These are phyloP conservation scores for Naumovozyma castellii DNA, from an alignment of 805 yeast genomes.

Conservation along the genomic window DNA sequence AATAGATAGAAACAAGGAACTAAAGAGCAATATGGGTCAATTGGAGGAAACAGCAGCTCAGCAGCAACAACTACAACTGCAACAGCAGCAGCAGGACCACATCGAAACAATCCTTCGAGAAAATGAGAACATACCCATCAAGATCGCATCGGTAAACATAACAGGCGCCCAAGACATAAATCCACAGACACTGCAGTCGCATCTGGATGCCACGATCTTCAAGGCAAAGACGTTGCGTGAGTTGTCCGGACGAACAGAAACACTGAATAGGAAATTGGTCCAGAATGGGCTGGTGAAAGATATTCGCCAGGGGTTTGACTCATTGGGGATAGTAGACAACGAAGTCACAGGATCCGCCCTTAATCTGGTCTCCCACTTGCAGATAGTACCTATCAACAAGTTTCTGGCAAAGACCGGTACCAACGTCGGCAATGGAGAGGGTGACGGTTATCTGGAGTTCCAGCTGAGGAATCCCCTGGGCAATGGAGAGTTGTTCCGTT, in stretches of 20 bases:
- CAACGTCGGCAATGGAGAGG: slow-evolving; percentile 93
- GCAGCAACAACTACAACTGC: too few relatives aligned
- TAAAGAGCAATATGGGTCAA: background rate
- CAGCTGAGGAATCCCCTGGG: slow-evolving; percentile 53
- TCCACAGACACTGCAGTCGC: slow-evolving; percentile 16
- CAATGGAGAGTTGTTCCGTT: slow-evolving; percentile 52
- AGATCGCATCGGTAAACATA: slow-evolving; percentile 16
- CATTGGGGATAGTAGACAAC: slow-evolving; percentile 4
- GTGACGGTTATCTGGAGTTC: slow-evolving; percentile 76
- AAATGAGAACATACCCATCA: slow-evolving; percentile 18
- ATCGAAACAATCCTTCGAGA: slow-evolving; percentile 6
- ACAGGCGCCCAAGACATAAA: slow-evolving; percentile 13
- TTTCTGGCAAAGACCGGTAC: slow-evolving; percentile 89
- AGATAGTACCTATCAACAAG: slow-evolving; percentile 17
- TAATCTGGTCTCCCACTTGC: background rate
- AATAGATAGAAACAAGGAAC: background rate
- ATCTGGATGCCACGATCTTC: slow-evolving; percentile 22
- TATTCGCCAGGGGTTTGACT: slow-evolving; percentile 10
- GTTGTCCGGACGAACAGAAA: slow-evolving; percentile 19
- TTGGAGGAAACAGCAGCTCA: too few relatives aligned
- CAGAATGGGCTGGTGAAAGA: slow-evolving; percentile 23
- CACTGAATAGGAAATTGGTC: slow-evolving; percentile 21
- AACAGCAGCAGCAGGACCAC: slow-evolving; percentile 1
- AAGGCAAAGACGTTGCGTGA: slow-evolving; percentile 21
- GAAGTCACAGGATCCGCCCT: slow-evolving; percentile 2